Evolutionary conservation across 768 basidiomycete genomes (phyloP).

Genomic region (Ramaria sp.): DNA sequence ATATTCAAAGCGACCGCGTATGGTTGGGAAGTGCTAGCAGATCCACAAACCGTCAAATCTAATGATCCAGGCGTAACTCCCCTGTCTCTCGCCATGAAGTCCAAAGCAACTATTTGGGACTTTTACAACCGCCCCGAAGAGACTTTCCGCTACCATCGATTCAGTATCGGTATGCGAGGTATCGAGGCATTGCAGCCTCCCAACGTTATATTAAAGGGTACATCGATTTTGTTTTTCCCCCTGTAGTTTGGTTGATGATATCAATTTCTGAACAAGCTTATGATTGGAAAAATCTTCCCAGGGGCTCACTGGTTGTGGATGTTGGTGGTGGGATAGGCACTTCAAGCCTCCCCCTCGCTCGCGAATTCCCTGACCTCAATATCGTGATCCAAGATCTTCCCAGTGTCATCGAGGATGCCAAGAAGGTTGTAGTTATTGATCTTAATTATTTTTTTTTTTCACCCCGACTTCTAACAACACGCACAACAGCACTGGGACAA

Average conservation of each 20-base stretch:
- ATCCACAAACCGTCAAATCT: slow-evolving; percentile 15
- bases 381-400: slow-evolving; percentile 22
- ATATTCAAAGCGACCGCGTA: slow-evolving; percentile 11
- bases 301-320: slow-evolving; percentile 21
- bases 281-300: slow-evolving; percentile 16
- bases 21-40: slow-evolving; percentile 14
- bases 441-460: neutral
- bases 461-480: slow-evolving; percentile 1
- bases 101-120: slow-evolving; percentile 10
- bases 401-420: slow-evolving; percentile 16
- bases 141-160: slow-evolving; percentile 10
- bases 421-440: slow-evolving; percentile 10
- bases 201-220: slow-evolving; percentile 15
- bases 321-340: slow-evolving; percentile 24
- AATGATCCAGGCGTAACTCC: slow-evolving; percentile 11
- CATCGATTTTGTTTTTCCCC: neutral
- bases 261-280: slow-evolving; percentile 16
- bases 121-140: slow-evolving; percentile 11
- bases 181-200: slow-evolving; percentile 13
- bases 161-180: slow-evolving; percentile 15
- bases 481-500: slow-evolving; percentile 4
- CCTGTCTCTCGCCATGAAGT: slow-evolving; percentile 13
- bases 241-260: neutral
- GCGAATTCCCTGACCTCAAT: slow-evolving; percentile 16
- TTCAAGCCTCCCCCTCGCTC: slow-evolving; percentile 16